These are phyloP conservation scores for Quercus engelmannii DNA, from an alignment of 306 rosid genomes.

Conservation along the genomic window DNA sequence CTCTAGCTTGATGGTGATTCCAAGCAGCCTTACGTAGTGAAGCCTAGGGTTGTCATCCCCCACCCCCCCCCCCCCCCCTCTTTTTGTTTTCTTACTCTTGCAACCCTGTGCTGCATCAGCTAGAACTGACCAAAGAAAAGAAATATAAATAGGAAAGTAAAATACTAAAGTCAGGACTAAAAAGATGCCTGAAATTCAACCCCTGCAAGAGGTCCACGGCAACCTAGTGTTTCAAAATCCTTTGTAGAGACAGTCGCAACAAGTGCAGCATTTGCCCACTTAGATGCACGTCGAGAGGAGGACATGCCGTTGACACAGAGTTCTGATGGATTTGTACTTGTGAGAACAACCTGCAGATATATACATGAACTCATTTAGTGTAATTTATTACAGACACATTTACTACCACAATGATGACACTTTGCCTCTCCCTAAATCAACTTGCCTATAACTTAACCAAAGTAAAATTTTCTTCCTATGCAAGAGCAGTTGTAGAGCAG, in stretches of 20 bases:
- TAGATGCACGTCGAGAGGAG: slow-evolving; percentile 89
- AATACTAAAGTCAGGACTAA: background rate
- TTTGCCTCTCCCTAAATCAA: background rate
- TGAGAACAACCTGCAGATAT: slow-evolving; percentile 84
- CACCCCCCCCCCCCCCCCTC: too few relatives aligned
- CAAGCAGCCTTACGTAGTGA: too few relatives aligned
- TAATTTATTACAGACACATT: background rate
- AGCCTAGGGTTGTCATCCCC: too few relatives aligned
- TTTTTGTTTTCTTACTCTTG: too few relatives aligned
- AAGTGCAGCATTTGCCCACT: slow-evolving; percentile 99
- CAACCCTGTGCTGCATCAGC: too few relatives aligned
- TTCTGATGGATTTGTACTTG: slow-evolving; percentile 89
- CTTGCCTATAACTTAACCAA: background rate
- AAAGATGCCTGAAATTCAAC: slow-evolving; percentile 79
- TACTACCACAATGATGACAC: slow-evolving; percentile 10
- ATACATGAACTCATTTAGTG: slow-evolving; percentile 8
- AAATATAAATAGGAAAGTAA: background rate
- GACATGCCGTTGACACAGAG: slow-evolving; percentile 96
- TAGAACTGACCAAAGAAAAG: background rate
- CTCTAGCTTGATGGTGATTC: too few relatives aligned
- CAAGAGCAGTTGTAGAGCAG: background rate
- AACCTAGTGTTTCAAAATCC: slow-evolving; percentile 71
- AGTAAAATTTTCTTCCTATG: background rate
- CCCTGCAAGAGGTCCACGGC: slow-evolving; percentile 81
- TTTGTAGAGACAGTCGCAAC: slow-evolving; percentile 73